Conservation (phyloP, 495 filamentous ascomycete genomes). For the Hyaloscypha variabilis region DNA sequence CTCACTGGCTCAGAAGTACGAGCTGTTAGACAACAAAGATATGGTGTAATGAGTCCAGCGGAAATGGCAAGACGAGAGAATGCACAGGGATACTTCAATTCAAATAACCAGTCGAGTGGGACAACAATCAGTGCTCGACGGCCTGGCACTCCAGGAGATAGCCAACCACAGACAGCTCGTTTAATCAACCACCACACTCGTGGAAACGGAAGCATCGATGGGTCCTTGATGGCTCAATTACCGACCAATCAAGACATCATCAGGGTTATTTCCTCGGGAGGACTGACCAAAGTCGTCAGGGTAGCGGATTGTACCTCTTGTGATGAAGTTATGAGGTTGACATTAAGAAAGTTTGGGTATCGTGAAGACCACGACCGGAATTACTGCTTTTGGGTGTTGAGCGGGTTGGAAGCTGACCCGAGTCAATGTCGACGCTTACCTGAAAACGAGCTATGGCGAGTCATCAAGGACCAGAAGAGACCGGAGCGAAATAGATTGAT, state of each 20-base stretch:
- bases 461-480: conserved; percentile 72
- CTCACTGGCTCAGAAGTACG: conserved; percentile 54
- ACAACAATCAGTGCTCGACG: conserved; percentile 49
- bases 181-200: conserved; percentile 53
- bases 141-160: conserved; percentile 47
- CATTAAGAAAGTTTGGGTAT: conserved; percentile 78
- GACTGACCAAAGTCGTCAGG: conserved; percentile 88
- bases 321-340: conserved; percentile 86
- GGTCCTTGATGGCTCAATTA: conserved; percentile 76
- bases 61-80: conserved; percentile 52
- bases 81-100: conserved; percentile 50
- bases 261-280: conserved; percentile 86
- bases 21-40: conserved; percentile 45
- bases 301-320: conserved; percentile 86
- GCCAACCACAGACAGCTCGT: conserved; percentile 42
- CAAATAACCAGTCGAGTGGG: conserved; percentile 47
- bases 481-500: conserved; percentile 90
- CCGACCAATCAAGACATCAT: conserved; percentile 82
- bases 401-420: conserved; percentile 80
- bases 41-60: conserved; percentile 54
- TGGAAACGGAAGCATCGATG: conserved; percentile 76
- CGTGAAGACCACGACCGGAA: conserved; percentile 77
- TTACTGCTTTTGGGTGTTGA: conserved; percentile 82
- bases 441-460: conserved; percentile 83
- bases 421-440: conserved; percentile 74